Percentiles rank a stretch among this genome's conserved stretches.
These are phyloP conservation scores for Vinca major DNA, from an alignment of 305 asterid genomes.

Conservation along the genomic window DNA sequence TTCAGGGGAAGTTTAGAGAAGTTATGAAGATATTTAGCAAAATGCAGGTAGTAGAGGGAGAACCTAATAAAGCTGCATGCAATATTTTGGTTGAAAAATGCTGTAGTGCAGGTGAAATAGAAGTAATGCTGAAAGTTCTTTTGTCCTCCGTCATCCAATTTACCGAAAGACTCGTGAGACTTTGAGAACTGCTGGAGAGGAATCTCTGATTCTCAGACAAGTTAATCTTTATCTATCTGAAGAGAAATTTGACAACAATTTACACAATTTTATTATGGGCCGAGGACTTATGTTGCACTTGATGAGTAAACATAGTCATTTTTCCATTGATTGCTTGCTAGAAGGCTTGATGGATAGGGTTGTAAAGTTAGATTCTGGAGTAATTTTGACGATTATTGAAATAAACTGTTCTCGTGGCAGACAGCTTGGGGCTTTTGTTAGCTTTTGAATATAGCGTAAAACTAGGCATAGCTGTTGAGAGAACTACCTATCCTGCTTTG, in stretches of 20 bases:
- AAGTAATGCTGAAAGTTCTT: constrained; percentile 56
- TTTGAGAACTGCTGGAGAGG: constrained; percentile 39
- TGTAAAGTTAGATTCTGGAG: constrained; percentile 32
- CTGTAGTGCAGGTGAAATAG: constrained; percentile 45
- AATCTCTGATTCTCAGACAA: constrained; percentile 50
- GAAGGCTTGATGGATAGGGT: constrained; percentile 34
- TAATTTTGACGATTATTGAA: constrained; percentile 49
- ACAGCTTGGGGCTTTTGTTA: constrained; percentile 43
- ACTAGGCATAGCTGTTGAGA: constrained; percentile 38
- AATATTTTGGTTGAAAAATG: constrained; percentile 64
- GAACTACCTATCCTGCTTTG: constrained; percentile 46
- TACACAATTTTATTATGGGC: constrained; percentile 24
- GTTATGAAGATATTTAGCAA: constrained; percentile 62
- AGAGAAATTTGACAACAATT: constrained; percentile 22
- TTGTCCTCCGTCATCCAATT: constrained; percentile 70
- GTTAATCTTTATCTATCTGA: constrained; percentile 56
- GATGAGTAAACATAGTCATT: constrained; percentile 41
- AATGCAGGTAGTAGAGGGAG: constrained; percentile 79
- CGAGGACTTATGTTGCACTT: constrained; percentile 36
- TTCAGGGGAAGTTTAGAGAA: constrained; percentile 56
- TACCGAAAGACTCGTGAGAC: constrained; percentile 50
- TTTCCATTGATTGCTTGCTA: constrained; percentile 58
- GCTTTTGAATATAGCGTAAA: constrained; percentile 48
- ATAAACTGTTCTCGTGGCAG: constrained; percentile 33
- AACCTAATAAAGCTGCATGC: constrained; percentile 90